A percentile compares a stretch with the other conserved stretches of the same genome.
phyloP scores from a whole-genome alignment of 2,329 filamentous ascomycete species.

The Beauveria sp. region DNA sequence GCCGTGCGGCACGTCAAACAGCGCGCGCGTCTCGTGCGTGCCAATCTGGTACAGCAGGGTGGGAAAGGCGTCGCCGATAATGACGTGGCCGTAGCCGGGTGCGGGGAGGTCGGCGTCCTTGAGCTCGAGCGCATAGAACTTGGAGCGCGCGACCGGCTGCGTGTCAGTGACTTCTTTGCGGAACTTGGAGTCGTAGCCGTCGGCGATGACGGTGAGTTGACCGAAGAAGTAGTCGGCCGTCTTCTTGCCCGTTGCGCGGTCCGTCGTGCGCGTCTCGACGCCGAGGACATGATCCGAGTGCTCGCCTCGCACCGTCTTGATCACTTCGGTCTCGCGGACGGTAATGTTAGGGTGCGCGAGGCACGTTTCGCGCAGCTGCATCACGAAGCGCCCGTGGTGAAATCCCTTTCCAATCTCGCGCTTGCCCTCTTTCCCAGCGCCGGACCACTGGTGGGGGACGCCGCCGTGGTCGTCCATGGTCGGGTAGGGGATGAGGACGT shows the following conservation, averaged over 20 bases:
- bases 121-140: conserved; percentile 90
- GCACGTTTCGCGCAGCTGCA: conserved; percentile 69
- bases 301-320: conserved; percentile 63
- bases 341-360: conserved; percentile 73
- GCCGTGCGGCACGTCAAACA: conserved; percentile 79
- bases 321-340: conserved; percentile 82
- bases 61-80: conserved; percentile 68
- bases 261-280: conserved; percentile 63
- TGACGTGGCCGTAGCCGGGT: conserved; percentile 74
- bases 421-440: conserved; percentile 27
- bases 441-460: conserved; percentile 29
- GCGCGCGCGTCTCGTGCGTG: conserved; percentile 81
- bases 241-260: conserved; percentile 48
- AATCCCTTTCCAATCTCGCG: conserved; percentile 68
- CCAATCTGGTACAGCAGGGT: conserved; percentile 96
- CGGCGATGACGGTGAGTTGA: conserved; percentile 77
- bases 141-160: conserved; percentile 65
- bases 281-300: conserved; percentile 68
- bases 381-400: conserved; percentile 92
- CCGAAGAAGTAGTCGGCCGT: conserved; percentile 75
- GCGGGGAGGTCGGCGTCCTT: conserved; percentile 76
- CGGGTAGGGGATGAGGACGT: conserved; percentile 74
- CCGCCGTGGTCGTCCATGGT: conserved; percentile 42
- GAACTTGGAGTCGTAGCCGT: conserved; percentile 90
- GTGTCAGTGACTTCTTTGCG: conserved; percentile 67